Base-by-base conservation (phyloP, 1,139 yeast genomes). In the Hanseniaspora sp. region DNA sequence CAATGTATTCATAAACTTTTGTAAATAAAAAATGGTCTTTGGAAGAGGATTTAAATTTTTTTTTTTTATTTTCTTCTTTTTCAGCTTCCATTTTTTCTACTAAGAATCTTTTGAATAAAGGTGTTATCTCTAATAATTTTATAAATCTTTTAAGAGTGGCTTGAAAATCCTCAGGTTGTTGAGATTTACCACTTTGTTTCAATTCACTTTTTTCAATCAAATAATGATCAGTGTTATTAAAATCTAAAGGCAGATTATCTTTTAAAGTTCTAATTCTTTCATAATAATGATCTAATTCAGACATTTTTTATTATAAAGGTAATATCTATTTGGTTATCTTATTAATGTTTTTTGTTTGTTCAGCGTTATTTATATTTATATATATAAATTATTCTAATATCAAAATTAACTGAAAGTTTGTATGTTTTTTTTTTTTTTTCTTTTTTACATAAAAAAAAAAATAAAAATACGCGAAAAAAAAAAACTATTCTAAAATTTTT, bases 101-200 rank as follows among this genome's bases (percentile, higher is more conserved):
- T 58, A 84, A 78, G 63, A 84, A 84, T 64, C 82, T 86, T 52
- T 79, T 76, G 66, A 84, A 84, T 48, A 84, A 70, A 39, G 77
- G 79, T 0, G 92, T 83, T 48, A 84, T 67, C 0, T 86, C 83
- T 44, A 84, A 67, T 46, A 84, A 70, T 63, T 83, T 80, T 59
- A 76, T 77, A 68, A 83, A 83, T 61, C 90, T 69, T 60, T 78
- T 77, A 9, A 78, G 75, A 0, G 85, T 79, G n/a, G 44, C 42
- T 34, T 51, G 18, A 13, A 45, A 51, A 33, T 51, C 54, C 5
- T 44, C 28, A 13, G 39, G 9, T 31, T 51, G 54, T 28, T 51
- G 54, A 11, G 48, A 33, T 23, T 33, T 51, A 7, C 54, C 54
- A 33, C 54, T 51, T 13, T 42, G 42, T 39, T 51, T 44, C 13